Percentiles rank a stretch among this genome's conserved stretches.
Conservation (phyloP, 176 grass and related monocot genomes). For the Paspalum notatum region DNA sequence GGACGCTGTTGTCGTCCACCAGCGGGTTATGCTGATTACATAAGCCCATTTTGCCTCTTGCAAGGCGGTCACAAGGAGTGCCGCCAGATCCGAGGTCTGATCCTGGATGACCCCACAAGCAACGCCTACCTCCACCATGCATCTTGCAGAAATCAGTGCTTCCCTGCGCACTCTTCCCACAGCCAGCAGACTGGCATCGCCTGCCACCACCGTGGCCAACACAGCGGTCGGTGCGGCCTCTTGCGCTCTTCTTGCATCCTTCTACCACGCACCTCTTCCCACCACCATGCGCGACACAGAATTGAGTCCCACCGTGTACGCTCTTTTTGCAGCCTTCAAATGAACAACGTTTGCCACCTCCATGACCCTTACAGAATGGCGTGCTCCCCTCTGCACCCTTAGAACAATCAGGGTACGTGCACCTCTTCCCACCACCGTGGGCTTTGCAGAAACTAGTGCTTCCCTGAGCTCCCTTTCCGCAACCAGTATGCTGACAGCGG, state of each 20-base stretch:
- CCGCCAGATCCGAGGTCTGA: slow-evolving; percentile 41
- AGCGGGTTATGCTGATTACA: slow-evolving; percentile 57
- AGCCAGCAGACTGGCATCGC: slow-evolving; percentile 58
- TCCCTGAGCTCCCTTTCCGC: slow-evolving; percentile 80
- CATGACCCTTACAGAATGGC: slow-evolving; percentile 79
- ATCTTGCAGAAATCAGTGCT: slow-evolving; percentile 89
- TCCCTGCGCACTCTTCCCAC: slow-evolving; percentile 80
- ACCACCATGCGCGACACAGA: slow-evolving; percentile 83
- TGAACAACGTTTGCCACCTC: slow-evolving; percentile 83
- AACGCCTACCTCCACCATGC: slow-evolving; percentile 79
- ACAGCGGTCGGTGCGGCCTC: slow-evolving; percentile 71
- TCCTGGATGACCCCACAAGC: slow-evolving; percentile 58
- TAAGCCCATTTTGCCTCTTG: slow-evolving; percentile 64
- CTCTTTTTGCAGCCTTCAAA: slow-evolving; percentile 66
- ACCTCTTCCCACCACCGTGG: slow-evolving; percentile 86
- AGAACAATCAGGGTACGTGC: slow-evolving; percentile 53
- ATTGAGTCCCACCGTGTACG: slow-evolving; percentile 79
- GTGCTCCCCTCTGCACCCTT: slow-evolving; percentile 94
- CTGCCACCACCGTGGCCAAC: slow-evolving; percentile 92
- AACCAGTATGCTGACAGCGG: slow-evolving; percentile 60
- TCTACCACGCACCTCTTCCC: slow-evolving; percentile 73
- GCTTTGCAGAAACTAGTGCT: slow-evolving; percentile 78
- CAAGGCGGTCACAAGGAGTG: slow-evolving; percentile 64
- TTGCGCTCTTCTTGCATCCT: slow-evolving; percentile 75
- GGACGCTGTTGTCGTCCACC: slow-evolving; percentile 58